phyloP scores from a whole-genome alignment of 164 flowering plant species.

The Houttuynia cordata region DNA sequence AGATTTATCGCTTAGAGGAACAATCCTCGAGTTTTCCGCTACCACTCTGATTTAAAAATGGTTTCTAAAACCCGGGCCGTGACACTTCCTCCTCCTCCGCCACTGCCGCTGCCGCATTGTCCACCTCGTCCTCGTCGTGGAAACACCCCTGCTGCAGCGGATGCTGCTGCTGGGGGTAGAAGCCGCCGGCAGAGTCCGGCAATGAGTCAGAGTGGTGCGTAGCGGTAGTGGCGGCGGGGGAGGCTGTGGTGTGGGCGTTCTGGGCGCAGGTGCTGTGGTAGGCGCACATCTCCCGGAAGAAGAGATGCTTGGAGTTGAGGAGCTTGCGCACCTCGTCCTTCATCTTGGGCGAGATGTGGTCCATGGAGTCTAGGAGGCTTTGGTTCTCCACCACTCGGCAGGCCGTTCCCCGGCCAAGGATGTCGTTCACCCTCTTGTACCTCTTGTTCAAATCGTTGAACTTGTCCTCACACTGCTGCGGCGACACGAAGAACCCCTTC shows the following conservation, averaged over 20 bases:
- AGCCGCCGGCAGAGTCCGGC: not conserved
- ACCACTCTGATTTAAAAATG: too few species aligned
- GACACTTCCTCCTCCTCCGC: conserved; percentile 18
- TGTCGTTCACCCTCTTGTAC: conserved; percentile 91
- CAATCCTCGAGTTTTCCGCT: too few species aligned
- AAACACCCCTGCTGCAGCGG: conserved; percentile 23
- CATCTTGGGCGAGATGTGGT: conserved; percentile 51
- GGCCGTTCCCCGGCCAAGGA: conserved; percentile 75
- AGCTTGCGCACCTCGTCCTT: conserved; percentile 83
- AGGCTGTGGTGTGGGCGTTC: conserved; percentile 7
- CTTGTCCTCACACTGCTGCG: conserved; percentile 96
- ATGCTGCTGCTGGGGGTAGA: not conserved
- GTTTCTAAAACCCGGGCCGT: too few species aligned
- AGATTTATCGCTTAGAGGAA: too few species aligned
- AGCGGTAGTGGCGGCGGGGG: conserved; percentile 12
- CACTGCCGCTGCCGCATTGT: too few species aligned
- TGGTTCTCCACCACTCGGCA: conserved; percentile 94
- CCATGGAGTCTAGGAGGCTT: conserved; percentile 62
- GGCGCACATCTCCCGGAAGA: conserved; percentile 95
- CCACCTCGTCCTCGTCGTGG: too few species aligned
- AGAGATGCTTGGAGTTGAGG: conserved; percentile 85
- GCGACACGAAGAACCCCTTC: conserved; percentile 80
- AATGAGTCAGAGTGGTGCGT: conserved; percentile 7
- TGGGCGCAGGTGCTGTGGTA: conserved; percentile 72
- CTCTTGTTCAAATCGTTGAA: conserved; percentile 94